These are phyloP conservation scores for Neofusicoccum parvum DNA, from an alignment of 2,329 filamentous ascomycete species.

Conservation along the genomic window DNA sequence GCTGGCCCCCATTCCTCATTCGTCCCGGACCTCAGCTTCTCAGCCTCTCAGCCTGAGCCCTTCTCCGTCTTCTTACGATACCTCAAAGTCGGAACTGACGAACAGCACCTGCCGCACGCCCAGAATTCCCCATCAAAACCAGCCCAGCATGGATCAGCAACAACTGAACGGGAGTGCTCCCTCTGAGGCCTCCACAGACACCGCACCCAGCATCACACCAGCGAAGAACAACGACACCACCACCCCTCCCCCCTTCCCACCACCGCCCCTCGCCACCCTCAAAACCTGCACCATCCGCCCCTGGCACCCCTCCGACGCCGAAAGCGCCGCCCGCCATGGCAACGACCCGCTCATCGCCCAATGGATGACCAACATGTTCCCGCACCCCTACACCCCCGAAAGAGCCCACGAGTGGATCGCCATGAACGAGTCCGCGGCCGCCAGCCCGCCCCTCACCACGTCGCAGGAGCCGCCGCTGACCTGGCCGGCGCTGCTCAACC, in stretches of 20 bases:
- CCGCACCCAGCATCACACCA: background rate
- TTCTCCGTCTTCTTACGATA: background rate
- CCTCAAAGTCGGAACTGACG: background rate
- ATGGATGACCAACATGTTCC: constrained; percentile 43
- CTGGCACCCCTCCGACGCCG: constrained; percentile 36
- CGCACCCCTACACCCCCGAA: constrained; percentile 41
- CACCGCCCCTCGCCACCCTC: constrained; percentile 34
- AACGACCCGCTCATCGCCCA: constrained; percentile 37
- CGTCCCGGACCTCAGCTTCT: background rate
- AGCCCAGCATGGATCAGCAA: background rate
- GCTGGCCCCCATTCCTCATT: background rate
- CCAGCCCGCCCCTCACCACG: constrained; percentile 25
- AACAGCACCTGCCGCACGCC: no score
- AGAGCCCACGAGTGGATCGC: constrained; percentile 40
- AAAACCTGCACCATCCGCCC: constrained; percentile 33
- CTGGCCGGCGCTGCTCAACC: constrained; percentile 8
- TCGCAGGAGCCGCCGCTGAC: background rate
- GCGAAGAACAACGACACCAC: background rate
- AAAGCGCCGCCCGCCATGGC: constrained; percentile 29
- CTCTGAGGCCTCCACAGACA: no score
- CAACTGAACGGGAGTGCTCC: no score
- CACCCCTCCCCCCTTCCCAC: constrained; percentile 26
- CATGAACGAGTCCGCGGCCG: constrained; percentile 27
- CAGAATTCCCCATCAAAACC: no score
- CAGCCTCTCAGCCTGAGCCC: background rate